phyloP scores from a whole-genome alignment of 331 rosid genomes.

The Phaseolus coccineus region DNA sequence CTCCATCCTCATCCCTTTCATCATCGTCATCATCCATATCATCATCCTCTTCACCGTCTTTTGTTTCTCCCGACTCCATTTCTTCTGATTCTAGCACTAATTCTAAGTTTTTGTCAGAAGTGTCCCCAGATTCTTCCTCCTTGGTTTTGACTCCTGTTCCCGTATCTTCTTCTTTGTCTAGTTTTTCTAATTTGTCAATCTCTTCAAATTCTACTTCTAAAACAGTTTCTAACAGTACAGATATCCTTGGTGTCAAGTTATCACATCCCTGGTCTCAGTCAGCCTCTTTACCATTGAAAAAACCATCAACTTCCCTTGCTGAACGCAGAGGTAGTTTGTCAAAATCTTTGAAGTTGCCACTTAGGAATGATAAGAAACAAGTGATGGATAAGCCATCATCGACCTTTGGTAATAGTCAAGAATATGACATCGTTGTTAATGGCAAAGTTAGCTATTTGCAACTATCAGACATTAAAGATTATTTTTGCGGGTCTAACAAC shows the following conservation, averaged over 20 bases:
- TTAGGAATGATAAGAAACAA: slow-evolving; percentile 56
- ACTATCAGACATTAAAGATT: slow-evolving; percentile 46
- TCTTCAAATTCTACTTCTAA: slow-evolving; percentile 59
- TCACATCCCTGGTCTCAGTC: slow-evolving; percentile 59
- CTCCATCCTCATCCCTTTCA: slow-evolving; percentile 57
- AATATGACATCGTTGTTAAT: slow-evolving; percentile 43
- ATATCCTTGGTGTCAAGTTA: slow-evolving; percentile 52
- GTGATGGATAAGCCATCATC: slow-evolving; percentile 50
- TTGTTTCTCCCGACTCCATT: slow-evolving; percentile 87
- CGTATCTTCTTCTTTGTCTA: slow-evolving; percentile 60
- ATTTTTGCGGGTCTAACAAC: slow-evolving; percentile 46
- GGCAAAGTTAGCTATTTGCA: slow-evolving; percentile 46
- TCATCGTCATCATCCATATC: slow-evolving; percentile 52
- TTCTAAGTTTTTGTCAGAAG: slow-evolving; percentile 74
- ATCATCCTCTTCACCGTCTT: slow-evolving; percentile 70
- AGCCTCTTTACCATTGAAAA: slow-evolving; percentile 60
- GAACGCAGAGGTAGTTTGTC: slow-evolving; percentile 89
- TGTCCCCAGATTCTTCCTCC: slow-evolving; percentile 78
- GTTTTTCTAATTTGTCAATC: slow-evolving; percentile 64
- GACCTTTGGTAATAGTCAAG: slow-evolving; percentile 50
- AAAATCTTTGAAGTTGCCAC: slow-evolving; percentile 79
- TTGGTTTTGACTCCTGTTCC: slow-evolving; percentile 54
- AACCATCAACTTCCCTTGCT: slow-evolving; percentile 79
- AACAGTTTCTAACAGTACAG: slow-evolving; percentile 53
- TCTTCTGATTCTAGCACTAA: slow-evolving; percentile 80